phyloP scores from a whole-genome alignment of 306 rosid species.

The Adenanthera pavonina region DNA sequence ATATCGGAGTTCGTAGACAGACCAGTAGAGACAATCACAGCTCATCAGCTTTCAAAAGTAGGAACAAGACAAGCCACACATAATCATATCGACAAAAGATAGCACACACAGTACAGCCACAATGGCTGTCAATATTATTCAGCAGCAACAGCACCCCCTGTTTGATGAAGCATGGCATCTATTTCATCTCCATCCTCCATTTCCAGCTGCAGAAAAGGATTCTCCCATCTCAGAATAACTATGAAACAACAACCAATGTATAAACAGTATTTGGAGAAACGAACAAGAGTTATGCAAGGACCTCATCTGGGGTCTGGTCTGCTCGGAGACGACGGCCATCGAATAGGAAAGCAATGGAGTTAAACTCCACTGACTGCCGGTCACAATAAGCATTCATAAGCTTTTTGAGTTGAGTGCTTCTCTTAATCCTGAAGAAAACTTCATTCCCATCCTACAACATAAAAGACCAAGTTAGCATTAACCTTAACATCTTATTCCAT shows the following conservation, averaged over 20 bases:
- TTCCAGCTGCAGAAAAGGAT: constrained; percentile 59
- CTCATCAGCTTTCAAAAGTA: too few relatives aligned
- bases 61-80: too few relatives aligned
- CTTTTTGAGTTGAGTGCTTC: constrained; percentile 74
- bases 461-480: neutral
- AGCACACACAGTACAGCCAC: too few relatives aligned
- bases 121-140: too few relatives aligned
- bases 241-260: too few relatives aligned
- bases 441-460: constrained; percentile 76
- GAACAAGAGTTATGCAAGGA: neutral
- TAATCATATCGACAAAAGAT: too few relatives aligned
- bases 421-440: constrained; percentile 83
- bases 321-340: constrained; percentile 84
- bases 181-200: constrained; percentile 95
- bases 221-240: neutral
- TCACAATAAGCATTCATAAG: constrained; percentile 86
- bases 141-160: constrained; percentile 59
- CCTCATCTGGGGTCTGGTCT: constrained; percentile 88
- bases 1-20: too few relatives aligned
- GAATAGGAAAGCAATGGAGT: constrained; percentile 75
- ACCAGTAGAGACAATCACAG: too few relatives aligned
- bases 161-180: constrained; percentile 88
- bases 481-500: neutral
- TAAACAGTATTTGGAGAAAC: neutral
- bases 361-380: constrained; percentile 70